Evolutionary conservation across 495 filamentous ascomycete genomes (phyloP).

Genomic region (Aspergillus homomorphus): DNA sequence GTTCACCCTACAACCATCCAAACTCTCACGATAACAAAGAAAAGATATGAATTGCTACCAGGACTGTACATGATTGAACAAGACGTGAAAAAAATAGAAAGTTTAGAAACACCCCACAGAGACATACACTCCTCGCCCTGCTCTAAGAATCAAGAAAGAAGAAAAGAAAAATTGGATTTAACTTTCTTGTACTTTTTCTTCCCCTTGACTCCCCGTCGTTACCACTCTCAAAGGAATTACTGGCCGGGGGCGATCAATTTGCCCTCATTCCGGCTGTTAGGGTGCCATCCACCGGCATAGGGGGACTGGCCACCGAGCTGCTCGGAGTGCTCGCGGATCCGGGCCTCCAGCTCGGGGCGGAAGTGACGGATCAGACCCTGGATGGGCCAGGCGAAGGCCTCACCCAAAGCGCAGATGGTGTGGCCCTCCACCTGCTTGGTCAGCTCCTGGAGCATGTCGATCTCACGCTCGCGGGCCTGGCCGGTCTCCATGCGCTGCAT

Average conservation of each 20-base stretch:
- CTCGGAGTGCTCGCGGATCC: conserved; percentile 71
- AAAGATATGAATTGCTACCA: conserved; percentile 26
- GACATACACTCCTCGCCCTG: background rate
- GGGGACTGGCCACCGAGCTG: conserved; percentile 64
- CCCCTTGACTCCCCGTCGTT: background rate
- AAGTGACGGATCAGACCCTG: conserved; percentile 98
- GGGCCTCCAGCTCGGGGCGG: conserved; percentile 86
- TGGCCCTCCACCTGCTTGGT: conserved; percentile 99
- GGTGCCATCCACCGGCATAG: conserved; percentile 85
- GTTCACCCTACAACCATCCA: too few relatives aligned
- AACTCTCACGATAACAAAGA: conserved; percentile 8
- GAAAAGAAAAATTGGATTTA: conserved; percentile 3
- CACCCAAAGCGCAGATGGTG: conserved; percentile 95
- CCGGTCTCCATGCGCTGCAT: conserved; percentile 95
- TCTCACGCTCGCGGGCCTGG: conserved; percentile 81
- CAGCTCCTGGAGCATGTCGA: conserved; percentile 98
- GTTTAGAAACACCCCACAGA: background rate
- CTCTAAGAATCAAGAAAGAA: conserved; percentile 3
- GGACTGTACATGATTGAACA: conserved; percentile 29
- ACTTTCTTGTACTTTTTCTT: background rate
- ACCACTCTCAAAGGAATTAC: conserved; percentile 30
- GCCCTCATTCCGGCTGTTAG: conserved; percentile 70
- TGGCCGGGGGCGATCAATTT: conserved; percentile 80
- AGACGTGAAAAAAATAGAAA: conserved; percentile 5
- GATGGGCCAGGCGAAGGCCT: conserved; percentile 97